Evolutionary conservation across 2,329 filamentous ascomycete genomes (phyloP), one percentile per base, ranked within the genome.

Genomic region (Diaporthe sp.): DNA sequence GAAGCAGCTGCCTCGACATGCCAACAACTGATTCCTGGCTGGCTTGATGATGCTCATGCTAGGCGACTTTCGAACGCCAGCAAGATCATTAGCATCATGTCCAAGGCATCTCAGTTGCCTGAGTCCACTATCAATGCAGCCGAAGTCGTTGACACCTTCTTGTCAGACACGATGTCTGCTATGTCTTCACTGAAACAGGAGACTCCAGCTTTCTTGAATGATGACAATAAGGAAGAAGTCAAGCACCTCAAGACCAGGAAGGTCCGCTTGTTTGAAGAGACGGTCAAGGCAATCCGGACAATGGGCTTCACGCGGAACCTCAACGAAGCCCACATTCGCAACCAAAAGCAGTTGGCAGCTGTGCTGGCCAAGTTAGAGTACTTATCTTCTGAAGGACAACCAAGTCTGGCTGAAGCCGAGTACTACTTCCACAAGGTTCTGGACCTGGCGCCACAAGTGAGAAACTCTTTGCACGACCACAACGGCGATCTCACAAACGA

Each of bases 181-280:
- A 94, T 95, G 78, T 86, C 90, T 2, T 92, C 95, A 76, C 90
- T 98, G 76, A 93, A 93, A 78, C 95, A 95, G 76, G 94, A 95
- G 78, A 99, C 97, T 0, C 97, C 97, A 0, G 87, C 90, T 0
- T 88, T 89, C n/a, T 85, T 98, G 61, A 98, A 91, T 0, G 94
- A 98, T 37, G 96, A 98, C 58, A 98, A 97, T 83, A 96, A 96
- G 82, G 90, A 92, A 15, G 84, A 90, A 22, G 91, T 98, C 76
- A 96, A 97, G 83, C 95, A 98, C 82, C 91, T 98, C 79, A 98
- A 98, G 87, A 92, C 92, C 3, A 91, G 95, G 80, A 99, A 99
- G 85, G 92, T 95, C 58, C 96, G 95, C 79, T 89, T 98, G 19
- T 97, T 98, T 80, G 94, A 95, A 0, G 96, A 98, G 79, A 96